A percentile compares a stretch with the other conserved stretches of the same genome.
phyloP scores from a whole-genome alignment of 108 stramenopile species.

The Skeletonema menzelii region DNA sequence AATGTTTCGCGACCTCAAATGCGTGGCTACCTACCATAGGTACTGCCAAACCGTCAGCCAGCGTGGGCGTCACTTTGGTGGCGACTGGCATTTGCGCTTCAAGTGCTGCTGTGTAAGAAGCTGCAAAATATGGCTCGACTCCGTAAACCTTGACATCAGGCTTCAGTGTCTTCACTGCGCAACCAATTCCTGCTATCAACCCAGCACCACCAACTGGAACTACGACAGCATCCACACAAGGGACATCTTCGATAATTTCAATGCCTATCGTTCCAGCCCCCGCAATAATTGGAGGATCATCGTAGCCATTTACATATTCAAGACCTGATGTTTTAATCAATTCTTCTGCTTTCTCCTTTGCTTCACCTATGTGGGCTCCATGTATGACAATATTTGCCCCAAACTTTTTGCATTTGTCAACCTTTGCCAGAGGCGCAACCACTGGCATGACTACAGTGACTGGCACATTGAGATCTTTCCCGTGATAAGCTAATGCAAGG shows the following conservation, averaged over 20 bases:
- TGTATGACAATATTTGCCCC: constrained; percentile 91
- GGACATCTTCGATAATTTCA: constrained; percentile 95
- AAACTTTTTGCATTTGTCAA: constrained; percentile 95
- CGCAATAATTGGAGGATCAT: constrained; percentile 95
- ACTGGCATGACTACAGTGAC: constrained; percentile 96
- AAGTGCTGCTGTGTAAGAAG: constrained; percentile 91
- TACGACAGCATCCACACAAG: constrained; percentile 89
- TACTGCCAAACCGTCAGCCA: constrained; percentile 97
- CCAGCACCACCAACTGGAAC: constrained; percentile 97
- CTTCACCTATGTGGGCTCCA: constrained; percentile 93
- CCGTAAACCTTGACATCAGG: constrained; percentile 85
- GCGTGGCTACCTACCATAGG: constrained; percentile 91
- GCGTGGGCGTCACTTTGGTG: constrained; percentile 67
- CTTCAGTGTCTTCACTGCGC: constrained; percentile 93
- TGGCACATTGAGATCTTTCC: constrained; percentile 88
- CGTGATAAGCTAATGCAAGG: constrained; percentile 94
- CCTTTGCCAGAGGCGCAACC: constrained; percentile 93
- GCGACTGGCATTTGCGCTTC: constrained; percentile 77
- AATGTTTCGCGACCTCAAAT: constrained; percentile 86
- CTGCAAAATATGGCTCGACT: constrained; percentile 92
- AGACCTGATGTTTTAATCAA: constrained; percentile 60
- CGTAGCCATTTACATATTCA: constrained; percentile 95
- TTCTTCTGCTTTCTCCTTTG: constrained; percentile 81
- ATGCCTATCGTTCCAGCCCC: constrained; percentile 98
- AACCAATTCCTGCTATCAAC: constrained; percentile 92